Evolutionary conservation across 2,329 filamentous ascomycete species (phyloP), one percentile per base, ranked within the genome.

Genomic region (Fusarium tanahbumbuense): DNA sequence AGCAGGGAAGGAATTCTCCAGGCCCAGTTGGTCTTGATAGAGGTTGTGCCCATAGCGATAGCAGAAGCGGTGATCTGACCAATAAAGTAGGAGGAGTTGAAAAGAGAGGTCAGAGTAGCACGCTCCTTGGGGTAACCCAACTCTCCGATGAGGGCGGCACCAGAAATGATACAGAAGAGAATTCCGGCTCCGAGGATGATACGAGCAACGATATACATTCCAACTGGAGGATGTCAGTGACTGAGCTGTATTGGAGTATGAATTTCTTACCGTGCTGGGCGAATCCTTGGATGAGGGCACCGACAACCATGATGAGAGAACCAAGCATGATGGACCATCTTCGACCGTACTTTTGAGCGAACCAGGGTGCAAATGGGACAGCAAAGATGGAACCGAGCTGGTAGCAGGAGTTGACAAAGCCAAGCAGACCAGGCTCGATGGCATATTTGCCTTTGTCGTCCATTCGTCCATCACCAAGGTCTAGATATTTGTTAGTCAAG

Each of bases 151-250:
- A 89, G 78, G 34, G 85, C 83, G 2, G 87, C 86, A 7, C 85
- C 87, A 4, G 86, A 84, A 34, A 89, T 85, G 64, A 89, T 89
- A 63, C 84, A 85, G 68, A 87, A 88, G 0, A 86, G 84, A 49
- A 90, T 87, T n/a, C 88, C 88, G 25, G 86, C 84, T 18, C 88
- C 88, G n/a, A 90, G 83, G 27, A 90, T 79, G 61, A 88, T 82
- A 58, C 88, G 85, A 15, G 88, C 82, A 22, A 89, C 78, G 66
- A 89, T 86, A 71, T 88, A 90, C 87, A 89, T 89, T 40, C 76
- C 84, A 30, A 82, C 84, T 86, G 12, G 18, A 11, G 7, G 6
- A 44, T 12, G 11, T 68, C 6, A 64, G 46, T 30, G 13, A 7
- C 20, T 25, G 2, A 3, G 9, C 8, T 2, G 4, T 2, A 12